phyloP scores from a whole-genome alignment of 345 rosid genomes.

The Bruguiera gymnorhiza region DNA sequence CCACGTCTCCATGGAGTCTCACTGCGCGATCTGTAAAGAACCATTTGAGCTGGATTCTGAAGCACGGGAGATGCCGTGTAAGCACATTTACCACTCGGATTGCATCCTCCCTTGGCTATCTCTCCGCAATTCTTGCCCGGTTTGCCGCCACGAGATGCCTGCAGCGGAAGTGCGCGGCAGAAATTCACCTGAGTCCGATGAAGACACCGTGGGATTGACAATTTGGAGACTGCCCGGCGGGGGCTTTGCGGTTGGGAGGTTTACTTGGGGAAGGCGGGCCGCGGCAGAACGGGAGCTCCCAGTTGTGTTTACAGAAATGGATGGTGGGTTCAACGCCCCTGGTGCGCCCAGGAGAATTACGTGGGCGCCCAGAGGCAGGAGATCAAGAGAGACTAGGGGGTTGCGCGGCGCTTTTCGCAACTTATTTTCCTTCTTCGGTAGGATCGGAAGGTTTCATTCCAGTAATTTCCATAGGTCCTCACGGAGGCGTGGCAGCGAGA shows the following conservation, averaged over 20 bases:
- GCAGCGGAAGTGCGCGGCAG: slow-evolving; percentile 13
- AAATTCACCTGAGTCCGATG: slow-evolving; percentile 15
- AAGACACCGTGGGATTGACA: slow-evolving; percentile 44
- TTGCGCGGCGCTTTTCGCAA: slow-evolving; percentile 39
- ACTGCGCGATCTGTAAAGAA: slow-evolving; percentile 59
- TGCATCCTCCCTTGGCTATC: slow-evolving; percentile 61
- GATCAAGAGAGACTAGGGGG: slow-evolving; percentile 46
- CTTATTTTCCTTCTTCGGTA: slow-evolving; percentile 35
- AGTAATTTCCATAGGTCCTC: slow-evolving; percentile 29
- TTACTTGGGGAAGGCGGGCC: slow-evolving; percentile 43
- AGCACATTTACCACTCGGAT: slow-evolving; percentile 55
- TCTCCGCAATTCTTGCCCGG: slow-evolving; percentile 52
- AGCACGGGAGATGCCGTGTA: slow-evolving; percentile 64
- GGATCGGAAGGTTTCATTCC: slow-evolving; percentile 25
- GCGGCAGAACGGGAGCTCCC: slow-evolving; percentile 51
- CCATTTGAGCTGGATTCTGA: slow-evolving; percentile 43
- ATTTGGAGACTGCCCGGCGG: slow-evolving; percentile 67
- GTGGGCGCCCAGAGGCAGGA: slow-evolving; percentile 46
- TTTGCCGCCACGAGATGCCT: slow-evolving; percentile 56
- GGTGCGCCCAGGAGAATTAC: slow-evolving; percentile 52
- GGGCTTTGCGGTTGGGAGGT: slow-evolving; percentile 61
- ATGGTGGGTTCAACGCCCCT: slow-evolving; percentile 42
- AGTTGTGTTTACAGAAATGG: slow-evolving; percentile 56
- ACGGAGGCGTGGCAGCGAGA: slow-evolving; percentile 21
- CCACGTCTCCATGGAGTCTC: slow-evolving; percentile 42